Base-by-base conservation (phyloP, 768 basidiomycete genomes). In the Boletus speciosus region DNA sequence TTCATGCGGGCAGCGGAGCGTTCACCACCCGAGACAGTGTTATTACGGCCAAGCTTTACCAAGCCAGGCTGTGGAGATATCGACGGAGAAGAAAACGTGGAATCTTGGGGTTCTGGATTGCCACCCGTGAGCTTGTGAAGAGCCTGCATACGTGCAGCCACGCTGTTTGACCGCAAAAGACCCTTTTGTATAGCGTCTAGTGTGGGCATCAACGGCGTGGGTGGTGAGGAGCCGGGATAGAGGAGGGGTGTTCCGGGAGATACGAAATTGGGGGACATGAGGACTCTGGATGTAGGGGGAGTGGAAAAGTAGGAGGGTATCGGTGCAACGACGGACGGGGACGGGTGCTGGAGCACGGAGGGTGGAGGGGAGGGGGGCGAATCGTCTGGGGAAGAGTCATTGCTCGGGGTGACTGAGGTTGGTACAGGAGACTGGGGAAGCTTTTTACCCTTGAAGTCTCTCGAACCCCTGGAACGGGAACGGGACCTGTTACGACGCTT, bases 131-230 rank as follows among this genome's bases (percentile, higher is more conserved):
- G 76, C 67, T 93, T 94, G 53, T 72, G 84, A 82, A 96, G 83
- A 5, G 93, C 93, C 64, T 86, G 81, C 47, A 85, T 81, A 49
- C 87, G 80, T 21, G 88, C 89, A n/a, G 90, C 78, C 11, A 83
- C 90, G 64, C 93, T 95, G 67, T 95, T 94, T 2, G 94, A 95
- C 19, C 94, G 85, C 64, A 90, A 85, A 3, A 97, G 80, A 15
- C 87, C 86, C 63, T 77, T 82, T 65, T 86, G 85, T 36, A 95
- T 73, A 21, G 86, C 88, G 62, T 91, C 88, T 6, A 96, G 76
- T 4, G 89, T 82, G 0, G 91, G 91, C 35, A 88, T 70, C 62
- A 83, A 68, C 16, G 88, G 86, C 1, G 63, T 58, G 3, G 84
- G 85, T 7, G 85, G 81, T 6, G 85, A 81, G 16, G 82, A 79